Conservation (phyloP, 2,329 filamentous ascomycete species). For the Cercospora brassicicola region DNA sequence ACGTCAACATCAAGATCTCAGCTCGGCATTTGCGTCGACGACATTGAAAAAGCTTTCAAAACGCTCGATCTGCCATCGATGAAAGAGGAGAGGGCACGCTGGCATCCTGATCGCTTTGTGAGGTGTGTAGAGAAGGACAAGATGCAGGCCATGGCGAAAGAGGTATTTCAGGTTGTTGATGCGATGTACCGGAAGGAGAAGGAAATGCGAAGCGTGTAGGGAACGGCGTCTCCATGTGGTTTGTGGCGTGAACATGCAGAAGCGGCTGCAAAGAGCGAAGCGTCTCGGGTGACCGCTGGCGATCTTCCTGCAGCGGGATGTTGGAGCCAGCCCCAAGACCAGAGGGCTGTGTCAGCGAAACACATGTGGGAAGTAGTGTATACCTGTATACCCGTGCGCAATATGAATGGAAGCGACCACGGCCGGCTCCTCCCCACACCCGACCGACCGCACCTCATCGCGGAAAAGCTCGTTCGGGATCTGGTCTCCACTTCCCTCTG, state of each 20-base stretch:
- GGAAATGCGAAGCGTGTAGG: neutral
- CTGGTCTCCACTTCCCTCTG: neutral
- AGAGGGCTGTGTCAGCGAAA: neutral
- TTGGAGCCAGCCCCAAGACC: neutral
- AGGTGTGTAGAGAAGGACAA: slow-evolving; percentile 4
- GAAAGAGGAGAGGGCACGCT: slow-evolving; percentile 14
- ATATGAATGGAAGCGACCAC: neutral
- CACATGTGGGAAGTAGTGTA: neutral
- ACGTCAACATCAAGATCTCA: neutral
- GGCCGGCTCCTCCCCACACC: neutral
- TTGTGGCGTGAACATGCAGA: neutral
- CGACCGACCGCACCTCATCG: neutral
- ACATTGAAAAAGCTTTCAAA: slow-evolving; percentile 14
- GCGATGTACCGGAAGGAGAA: slow-evolving; percentile 12
- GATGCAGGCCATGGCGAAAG: slow-evolving; percentile 19
- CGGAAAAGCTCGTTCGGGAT: neutral
- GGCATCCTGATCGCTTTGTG: slow-evolving; percentile 17
- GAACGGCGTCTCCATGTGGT: neutral
- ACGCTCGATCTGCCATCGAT: neutral
- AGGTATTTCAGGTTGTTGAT: slow-evolving; percentile 23
- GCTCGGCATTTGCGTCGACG: slow-evolving; percentile 12
- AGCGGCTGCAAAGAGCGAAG: neutral
- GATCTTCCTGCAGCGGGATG: neutral
- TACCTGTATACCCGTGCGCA: neutral
- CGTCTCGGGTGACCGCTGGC: neutral